Conservation (phyloP, 2,329 filamentous ascomycete species). For the Penicillium sp. region DNA sequence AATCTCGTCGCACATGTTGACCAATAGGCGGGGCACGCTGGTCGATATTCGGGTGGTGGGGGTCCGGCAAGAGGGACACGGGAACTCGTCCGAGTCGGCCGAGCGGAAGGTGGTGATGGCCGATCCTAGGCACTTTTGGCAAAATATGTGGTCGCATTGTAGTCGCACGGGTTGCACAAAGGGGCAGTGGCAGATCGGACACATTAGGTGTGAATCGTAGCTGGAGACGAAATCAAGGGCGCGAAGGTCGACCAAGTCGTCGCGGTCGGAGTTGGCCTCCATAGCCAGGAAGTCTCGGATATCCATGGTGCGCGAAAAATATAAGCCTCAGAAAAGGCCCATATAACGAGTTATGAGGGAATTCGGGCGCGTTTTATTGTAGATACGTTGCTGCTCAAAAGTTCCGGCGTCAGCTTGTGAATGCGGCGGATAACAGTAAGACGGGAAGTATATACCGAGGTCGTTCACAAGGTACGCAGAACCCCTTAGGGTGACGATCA, state of each 20-base stretch:
- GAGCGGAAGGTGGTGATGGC: slow-evolving; percentile 50
- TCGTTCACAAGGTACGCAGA: slow-evolving; percentile 15
- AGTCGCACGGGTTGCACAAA: slow-evolving; percentile 65
- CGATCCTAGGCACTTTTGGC: slow-evolving; percentile 61
- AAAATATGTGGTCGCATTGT: slow-evolving; percentile 69
- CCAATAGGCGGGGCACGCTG: slow-evolving; percentile 61
- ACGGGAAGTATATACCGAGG: slow-evolving; percentile 30
- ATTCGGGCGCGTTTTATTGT: slow-evolving; percentile 6
- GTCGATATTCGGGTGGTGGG: slow-evolving; percentile 46
- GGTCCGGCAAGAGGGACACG: slow-evolving; percentile 65
- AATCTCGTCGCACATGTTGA: slow-evolving; percentile 67
- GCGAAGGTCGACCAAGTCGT: slow-evolving; percentile 59
- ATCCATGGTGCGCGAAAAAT: slow-evolving; percentile 35
- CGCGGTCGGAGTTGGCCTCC: slow-evolving; percentile 36
- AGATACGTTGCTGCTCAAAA: slow-evolving; percentile 11
- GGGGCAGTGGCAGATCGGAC: slow-evolving; percentile 68
- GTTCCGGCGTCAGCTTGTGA: slow-evolving; percentile 23
- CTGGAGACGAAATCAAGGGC: slow-evolving; percentile 62
- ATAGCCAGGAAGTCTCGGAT: slow-evolving; percentile 41
- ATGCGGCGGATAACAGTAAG: slow-evolving; percentile 19
- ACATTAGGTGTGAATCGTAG: slow-evolving; percentile 67
- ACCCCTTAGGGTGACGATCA: slow-evolving; percentile 34
- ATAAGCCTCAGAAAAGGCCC: slow-evolving; percentile 3
- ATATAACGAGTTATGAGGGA: neutral
- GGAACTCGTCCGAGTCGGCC: slow-evolving; percentile 44